These are phyloP conservation scores for Quercus cerris DNA, from an alignment of 306 rosid genomes.

Conservation along the genomic window DNA sequence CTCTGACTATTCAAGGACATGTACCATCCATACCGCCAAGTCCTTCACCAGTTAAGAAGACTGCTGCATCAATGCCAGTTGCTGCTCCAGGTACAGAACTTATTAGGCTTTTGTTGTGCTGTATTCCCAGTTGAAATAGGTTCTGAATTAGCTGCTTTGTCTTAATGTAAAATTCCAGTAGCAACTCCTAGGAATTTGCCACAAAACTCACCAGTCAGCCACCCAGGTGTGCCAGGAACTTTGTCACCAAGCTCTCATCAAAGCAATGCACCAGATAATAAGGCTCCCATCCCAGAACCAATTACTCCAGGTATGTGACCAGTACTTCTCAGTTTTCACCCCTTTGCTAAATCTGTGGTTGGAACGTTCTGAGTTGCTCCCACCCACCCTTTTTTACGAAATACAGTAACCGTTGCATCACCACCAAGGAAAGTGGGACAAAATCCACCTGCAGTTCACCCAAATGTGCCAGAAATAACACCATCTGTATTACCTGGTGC, in stretches of 20 bases:
- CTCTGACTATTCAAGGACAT: slow-evolving; percentile 36
- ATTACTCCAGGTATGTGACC: slow-evolving; percentile 50
- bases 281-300: slow-evolving; percentile 43
- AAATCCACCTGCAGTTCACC: slow-evolving; percentile 21
- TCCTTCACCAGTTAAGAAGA: slow-evolving; percentile 29
- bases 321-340: slow-evolving; percentile 14
- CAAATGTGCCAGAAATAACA: slow-evolving; percentile 19
- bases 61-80: slow-evolving; percentile 33
- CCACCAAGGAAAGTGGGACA: slow-evolving; percentile 23
- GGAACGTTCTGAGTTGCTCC: slow-evolving; percentile 8
- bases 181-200: slow-evolving; percentile 42
- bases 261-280: slow-evolving; percentile 37
- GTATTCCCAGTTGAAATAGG: slow-evolving; percentile 23
- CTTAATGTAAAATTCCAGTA: slow-evolving; percentile 41
- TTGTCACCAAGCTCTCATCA: slow-evolving; percentile 46
- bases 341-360: slow-evolving; percentile 11
- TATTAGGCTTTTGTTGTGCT: background rate
- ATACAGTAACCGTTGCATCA: slow-evolving; percentile 38
- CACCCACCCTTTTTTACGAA: slow-evolving; percentile 14
- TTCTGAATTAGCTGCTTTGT: background rate
- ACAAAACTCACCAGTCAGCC: slow-evolving; percentile 44
- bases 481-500: slow-evolving; percentile 38
- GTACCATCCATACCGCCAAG: slow-evolving; percentile 31
- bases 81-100: slow-evolving; percentile 54
- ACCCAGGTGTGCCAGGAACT: slow-evolving; percentile 41